A percentile compares a stretch with the other conserved stretches of the same genome.
Evolutionary conservation across 2,329 filamentous ascomycete species (phyloP).

Genomic region (Amylocarpus encephaloides): DNA sequence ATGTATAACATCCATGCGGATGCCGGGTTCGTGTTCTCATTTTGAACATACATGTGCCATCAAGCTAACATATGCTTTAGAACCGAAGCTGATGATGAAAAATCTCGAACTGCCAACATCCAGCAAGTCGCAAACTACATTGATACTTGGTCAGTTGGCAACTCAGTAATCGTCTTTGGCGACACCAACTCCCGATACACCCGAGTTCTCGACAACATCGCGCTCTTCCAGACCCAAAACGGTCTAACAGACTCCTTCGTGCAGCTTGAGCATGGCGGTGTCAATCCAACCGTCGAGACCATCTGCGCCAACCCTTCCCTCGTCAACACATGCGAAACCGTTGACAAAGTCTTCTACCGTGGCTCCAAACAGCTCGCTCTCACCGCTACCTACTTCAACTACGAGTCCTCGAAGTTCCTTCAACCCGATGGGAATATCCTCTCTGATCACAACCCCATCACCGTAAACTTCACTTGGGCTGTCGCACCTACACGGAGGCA

Average conservation of each 20-base stretch:
- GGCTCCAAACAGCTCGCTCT: constrained; percentile 42
- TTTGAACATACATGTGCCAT: background rate
- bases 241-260: constrained; percentile 55
- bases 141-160: constrained; percentile 47
- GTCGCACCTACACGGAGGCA: constrained; percentile 36
- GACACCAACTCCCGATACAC: constrained; percentile 63
- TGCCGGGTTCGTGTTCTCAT: constrained; percentile 41
- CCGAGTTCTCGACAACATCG: constrained; percentile 45
- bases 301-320: constrained; percentile 53
- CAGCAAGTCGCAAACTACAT: constrained; percentile 55
- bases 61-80: background rate
- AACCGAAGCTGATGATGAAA: constrained; percentile 44
- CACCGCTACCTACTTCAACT: constrained; percentile 44
- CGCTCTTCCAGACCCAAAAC: constrained; percentile 44
- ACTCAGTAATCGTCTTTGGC: constrained; percentile 57
- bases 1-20: constrained; percentile 63
- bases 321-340: constrained; percentile 52
- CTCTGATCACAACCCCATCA: constrained; percentile 59
- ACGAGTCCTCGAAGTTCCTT: constrained; percentile 51
- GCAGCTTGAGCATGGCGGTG: constrained; percentile 43
- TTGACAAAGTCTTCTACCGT: constrained; percentile 58
- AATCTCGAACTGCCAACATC: constrained; percentile 52
- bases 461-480: constrained; percentile 46
- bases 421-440: constrained; percentile 50
- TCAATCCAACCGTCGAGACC: constrained; percentile 37